These are phyloP conservation scores for Thymus mandschuricus DNA, from an alignment of 257 asterid species.

Conservation along the genomic window DNA sequence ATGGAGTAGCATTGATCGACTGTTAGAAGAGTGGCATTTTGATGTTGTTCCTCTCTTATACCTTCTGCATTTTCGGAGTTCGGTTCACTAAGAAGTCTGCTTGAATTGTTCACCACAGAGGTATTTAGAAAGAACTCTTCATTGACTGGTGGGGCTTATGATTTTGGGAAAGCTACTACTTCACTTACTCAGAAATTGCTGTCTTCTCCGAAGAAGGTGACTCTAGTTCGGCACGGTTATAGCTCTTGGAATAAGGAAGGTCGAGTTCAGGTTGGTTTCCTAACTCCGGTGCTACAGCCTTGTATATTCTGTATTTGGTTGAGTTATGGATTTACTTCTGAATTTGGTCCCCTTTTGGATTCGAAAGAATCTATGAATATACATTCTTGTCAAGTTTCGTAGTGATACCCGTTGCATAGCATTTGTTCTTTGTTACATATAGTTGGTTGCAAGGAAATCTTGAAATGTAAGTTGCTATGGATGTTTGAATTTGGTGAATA, in stretches of 20 bases:
- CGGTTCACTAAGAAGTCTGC: constrained; percentile 1
- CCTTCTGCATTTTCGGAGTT: neutral
- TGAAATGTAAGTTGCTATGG: neutral
- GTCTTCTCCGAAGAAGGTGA: constrained; percentile 73
- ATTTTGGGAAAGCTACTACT: constrained; percentile 61
- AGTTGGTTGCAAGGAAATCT: neutral
- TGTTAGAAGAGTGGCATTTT: neutral
- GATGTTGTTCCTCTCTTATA: neutral
- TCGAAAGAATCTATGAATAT: neutral
- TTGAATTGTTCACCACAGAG: constrained; percentile 36
- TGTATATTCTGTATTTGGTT: neutral
- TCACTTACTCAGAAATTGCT: constrained; percentile 55
- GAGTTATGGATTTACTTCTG: constrained; percentile 1
- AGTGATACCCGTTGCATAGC: neutral
- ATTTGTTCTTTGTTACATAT: neutral
- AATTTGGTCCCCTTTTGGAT: neutral
- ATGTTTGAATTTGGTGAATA: too few relatives aligned
- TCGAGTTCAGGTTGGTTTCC: constrained; percentile 68
- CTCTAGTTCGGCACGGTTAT: constrained; percentile 72
- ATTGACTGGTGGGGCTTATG: constrained; percentile 74
- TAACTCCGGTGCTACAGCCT: constrained; percentile 7
- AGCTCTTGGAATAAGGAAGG: constrained; percentile 86
- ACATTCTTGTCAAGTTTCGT: neutral
- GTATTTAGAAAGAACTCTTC: constrained; percentile 40
- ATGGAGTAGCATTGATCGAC: neutral